These are phyloP conservation scores for Saccharomyces eubayanus DNA, from an alignment of 805 yeast genomes.

Conservation along the genomic window DNA sequence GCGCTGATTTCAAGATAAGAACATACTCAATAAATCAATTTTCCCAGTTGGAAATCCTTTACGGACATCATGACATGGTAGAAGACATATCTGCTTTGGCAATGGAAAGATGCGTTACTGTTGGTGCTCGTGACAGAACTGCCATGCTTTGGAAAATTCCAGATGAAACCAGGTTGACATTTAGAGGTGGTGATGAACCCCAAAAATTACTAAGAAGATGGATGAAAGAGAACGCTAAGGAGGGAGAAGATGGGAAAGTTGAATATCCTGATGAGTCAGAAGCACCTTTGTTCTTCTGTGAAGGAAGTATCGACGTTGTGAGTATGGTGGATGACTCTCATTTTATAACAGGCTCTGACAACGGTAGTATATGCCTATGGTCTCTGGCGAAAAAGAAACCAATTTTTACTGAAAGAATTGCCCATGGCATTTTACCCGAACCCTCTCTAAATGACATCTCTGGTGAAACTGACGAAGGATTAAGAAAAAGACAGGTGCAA, in stretches of 20 bases:
- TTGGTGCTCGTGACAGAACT: slow-evolving; percentile 89
- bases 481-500: slow-evolving; percentile 49
- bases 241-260: slow-evolving; percentile 25
- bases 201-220: slow-evolving; percentile 34
- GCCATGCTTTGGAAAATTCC: slow-evolving; percentile 95
- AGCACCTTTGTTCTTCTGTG: slow-evolving; percentile 43
- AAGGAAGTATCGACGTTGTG: slow-evolving; percentile 87
- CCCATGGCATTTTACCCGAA: slow-evolving; percentile 64
- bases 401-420: slow-evolving; percentile 52
- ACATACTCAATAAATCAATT: slow-evolving; percentile 79
- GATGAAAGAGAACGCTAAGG: slow-evolving; percentile 28
- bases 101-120: slow-evolving; percentile 89
- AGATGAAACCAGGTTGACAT: slow-evolving; percentile 88
- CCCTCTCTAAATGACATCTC: slow-evolving; percentile 46
- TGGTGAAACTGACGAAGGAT: slow-evolving; percentile 36
- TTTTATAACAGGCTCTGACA: slow-evolving; percentile 92
- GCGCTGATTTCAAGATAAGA: slow-evolving; percentile 86
- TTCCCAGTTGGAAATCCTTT: slow-evolving; percentile 81
- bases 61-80: slow-evolving; percentile 92
- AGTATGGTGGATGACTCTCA: slow-evolving; percentile 87
- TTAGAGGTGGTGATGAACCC: slow-evolving; percentile 77
- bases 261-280: slow-evolving; percentile 26
- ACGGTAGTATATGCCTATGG: slow-evolving; percentile 88
- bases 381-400: slow-evolving; percentile 86
- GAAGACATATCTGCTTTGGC: slow-evolving; percentile 72